Conservation (phyloP, 306 rosid species). For the Pterocarpus macrocarpus region DNA sequence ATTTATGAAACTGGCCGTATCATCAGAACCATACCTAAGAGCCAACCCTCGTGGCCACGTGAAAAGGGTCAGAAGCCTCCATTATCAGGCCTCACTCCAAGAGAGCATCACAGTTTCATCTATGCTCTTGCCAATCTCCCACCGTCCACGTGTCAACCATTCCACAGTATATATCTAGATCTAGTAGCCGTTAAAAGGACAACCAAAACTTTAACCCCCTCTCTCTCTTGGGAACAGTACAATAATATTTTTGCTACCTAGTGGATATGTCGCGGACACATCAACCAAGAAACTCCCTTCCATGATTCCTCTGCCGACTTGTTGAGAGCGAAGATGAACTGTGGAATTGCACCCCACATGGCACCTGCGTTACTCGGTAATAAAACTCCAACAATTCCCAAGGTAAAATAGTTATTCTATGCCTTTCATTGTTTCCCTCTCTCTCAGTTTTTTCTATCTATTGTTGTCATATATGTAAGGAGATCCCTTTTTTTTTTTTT, state of each 20-base stretch:
- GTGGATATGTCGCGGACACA: slow-evolving; percentile 41
- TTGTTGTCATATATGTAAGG: slow-evolving; percentile 45
- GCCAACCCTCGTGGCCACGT: slow-evolving; percentile 63
- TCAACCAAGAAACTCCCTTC: slow-evolving; percentile 45
- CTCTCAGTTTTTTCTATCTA: not conserved
- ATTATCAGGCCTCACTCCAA: slow-evolving; percentile 43
- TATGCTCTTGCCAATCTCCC: slow-evolving; percentile 47
- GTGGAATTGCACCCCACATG: slow-evolving; percentile 60
- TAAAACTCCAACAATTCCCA: slow-evolving; percentile 57
- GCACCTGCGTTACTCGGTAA: slow-evolving; percentile 52
- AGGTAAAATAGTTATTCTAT: slow-evolving; percentile 48
- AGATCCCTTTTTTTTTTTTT: slow-evolving; percentile 34
- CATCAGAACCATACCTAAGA: slow-evolving; percentile 34
- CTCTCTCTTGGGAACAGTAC: slow-evolving; percentile 46
- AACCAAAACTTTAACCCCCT: slow-evolving; percentile 29
- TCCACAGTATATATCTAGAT: not conserved
- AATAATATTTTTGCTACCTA: slow-evolving; percentile 17
- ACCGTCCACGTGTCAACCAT: slow-evolving; percentile 63
- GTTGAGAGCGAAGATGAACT: slow-evolving; percentile 43
- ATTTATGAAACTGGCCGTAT: slow-evolving; percentile 50
- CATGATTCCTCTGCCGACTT: slow-evolving; percentile 58
- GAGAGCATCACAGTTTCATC: slow-evolving; percentile 47
- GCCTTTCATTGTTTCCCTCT: slow-evolving; percentile 16
- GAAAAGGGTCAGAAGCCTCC: slow-evolving; percentile 56
- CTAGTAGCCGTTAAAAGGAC: slow-evolving; percentile 66